Evolutionary conservation across 176 grass and related monocot genomes (phyloP), one percentile per base, ranked within the genome.

Genomic region (Coix lacrymajobi): DNA sequence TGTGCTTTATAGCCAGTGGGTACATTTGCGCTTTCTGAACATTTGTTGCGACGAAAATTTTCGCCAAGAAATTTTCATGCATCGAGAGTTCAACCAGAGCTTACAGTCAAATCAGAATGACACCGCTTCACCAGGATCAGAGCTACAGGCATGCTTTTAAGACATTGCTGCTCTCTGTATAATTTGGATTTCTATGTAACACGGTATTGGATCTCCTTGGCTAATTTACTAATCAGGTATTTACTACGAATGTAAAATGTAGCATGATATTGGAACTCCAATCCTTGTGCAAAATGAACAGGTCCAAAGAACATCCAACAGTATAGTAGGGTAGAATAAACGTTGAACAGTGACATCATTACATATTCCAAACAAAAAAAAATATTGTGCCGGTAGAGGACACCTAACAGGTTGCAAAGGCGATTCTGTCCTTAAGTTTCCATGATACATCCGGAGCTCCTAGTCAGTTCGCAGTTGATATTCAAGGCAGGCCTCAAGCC

Each of bases 301-400:
- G 74, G 69, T 79, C 48, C 58, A 79, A 37, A 78, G 68, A 79
- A 66, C 46, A 88, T 45, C 16, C 66, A 84, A 64, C 41, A 46
- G 69, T 72, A 72, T 25, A 45, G 69, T 72, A 46, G 34, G 49
- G 69, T 78, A 62, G 56, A 57, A 19, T 64, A 78, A 78, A 78
- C 74, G 78, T 44, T 63, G 62, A 24, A 78, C 43, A 43, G 80
- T 63, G 34, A 72, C 66, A 83, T 83, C 74, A 57, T 79, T 65
- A 88, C 80, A 88, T 58, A 81, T 56, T 56, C 45, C 66, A 71
- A 81, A 80, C 66, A 80, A 66, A 80, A 78, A 80, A 78, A 87
- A 73, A 73, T 83, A 79, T 54, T 31, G 66, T 48, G 45, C 66
- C 67, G 6, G 31, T 26, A 13, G 25, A 78, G 36, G 66, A 54